Percentiles rank a stretch among this genome's conserved stretches.
Evolutionary conservation across 805 yeast genomes (phyloP).

Genomic region (Metschnikowia matae): DNA sequence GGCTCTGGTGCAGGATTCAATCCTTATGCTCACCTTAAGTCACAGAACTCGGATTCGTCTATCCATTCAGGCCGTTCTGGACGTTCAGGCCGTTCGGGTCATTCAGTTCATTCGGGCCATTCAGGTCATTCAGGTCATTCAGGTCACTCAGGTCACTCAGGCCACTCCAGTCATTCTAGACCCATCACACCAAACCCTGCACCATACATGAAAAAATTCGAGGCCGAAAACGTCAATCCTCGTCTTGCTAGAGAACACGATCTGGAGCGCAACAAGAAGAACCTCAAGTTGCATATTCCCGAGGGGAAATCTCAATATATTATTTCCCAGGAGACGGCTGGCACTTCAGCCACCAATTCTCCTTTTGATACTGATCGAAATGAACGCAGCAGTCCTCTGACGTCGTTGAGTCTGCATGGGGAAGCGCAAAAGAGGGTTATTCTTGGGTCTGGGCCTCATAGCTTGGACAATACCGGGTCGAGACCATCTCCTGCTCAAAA

Average conservation of each 20-base stretch:
- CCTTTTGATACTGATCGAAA: not conserved
- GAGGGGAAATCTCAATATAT: conserved; percentile 6
- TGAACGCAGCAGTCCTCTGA: conserved; percentile 3
- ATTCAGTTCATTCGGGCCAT: not conserved
- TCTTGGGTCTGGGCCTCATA: not conserved
- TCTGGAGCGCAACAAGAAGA: conserved; percentile 12
- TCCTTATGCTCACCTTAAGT: not conserved
- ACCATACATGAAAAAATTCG: conserved; percentile 2
- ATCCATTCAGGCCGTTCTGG: not conserved
- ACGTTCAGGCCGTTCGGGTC: not conserved
- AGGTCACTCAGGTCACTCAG: not conserved
- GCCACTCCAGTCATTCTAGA: not conserved
- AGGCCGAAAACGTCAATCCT: conserved; percentile 6
- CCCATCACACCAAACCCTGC: not conserved
- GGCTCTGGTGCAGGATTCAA: not conserved
- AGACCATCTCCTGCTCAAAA: not conserved
- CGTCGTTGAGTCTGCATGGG: conserved; percentile 1
- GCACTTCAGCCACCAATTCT: conserved; percentile 4
- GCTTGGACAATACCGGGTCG: not conserved
- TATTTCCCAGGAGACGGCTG: conserved; percentile 2
- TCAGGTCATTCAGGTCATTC: not conserved
- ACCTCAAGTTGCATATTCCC: conserved; percentile 12
- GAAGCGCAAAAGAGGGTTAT: not conserved
- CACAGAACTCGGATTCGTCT: not conserved
- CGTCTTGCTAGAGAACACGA: not conserved